Evolutionary conservation across 2,329 filamentous ascomycete species (phyloP), one percentile per base, ranked within the genome.

Genomic region (Colletotrichum caudatum): DNA sequence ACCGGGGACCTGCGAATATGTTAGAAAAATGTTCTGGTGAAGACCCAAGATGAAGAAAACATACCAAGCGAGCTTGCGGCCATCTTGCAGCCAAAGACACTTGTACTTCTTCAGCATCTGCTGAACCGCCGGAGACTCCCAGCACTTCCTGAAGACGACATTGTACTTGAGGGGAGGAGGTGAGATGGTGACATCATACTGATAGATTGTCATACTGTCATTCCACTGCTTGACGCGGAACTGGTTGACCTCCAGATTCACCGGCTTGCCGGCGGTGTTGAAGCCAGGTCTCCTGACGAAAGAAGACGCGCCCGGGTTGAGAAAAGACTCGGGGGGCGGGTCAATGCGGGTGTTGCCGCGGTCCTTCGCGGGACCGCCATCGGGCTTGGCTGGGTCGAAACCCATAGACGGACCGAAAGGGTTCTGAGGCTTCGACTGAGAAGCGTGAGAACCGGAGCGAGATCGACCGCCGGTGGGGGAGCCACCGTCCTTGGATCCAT

Each of bases 21-120:
- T 78, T 60, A 78, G 73, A 44, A 57, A 5, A 61, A 12, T 61
- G 5, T 7, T 37, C 8, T 29, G 33, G 20, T 12, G 9, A 20
- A 64, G 51, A 29, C n/a, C n/a, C 12, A 2, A 50, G 2, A 2
- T 5, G 20, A 58, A 26, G 54, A n/a, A 35, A 23, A 80, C 84
- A 76, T 84, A 93, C 95, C 96, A 99, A 20, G 94, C 95, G 58
- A 99, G 86, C 80, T 92, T 94, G 77, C 92, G 91, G 37, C 94
- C 93, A 82, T 98, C 94, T 76, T 90, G 94, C 67, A 98, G 88
- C 88, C 92, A 94, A 53, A 75, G 77, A 23, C 79, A 79, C 6
- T 81, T 83, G 69, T 84, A 84, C 2, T 83, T 80, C 2, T 84
- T 82, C 1, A 95, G 82, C 3, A 82, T 81, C 0, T 81, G 73